Percentiles rank a stretch among this genome's conserved stretches.
These are phyloP conservation scores for Bipolaris oryzae DNA, from an alignment of 2,329 filamentous ascomycete species.

Conservation along the genomic window DNA sequence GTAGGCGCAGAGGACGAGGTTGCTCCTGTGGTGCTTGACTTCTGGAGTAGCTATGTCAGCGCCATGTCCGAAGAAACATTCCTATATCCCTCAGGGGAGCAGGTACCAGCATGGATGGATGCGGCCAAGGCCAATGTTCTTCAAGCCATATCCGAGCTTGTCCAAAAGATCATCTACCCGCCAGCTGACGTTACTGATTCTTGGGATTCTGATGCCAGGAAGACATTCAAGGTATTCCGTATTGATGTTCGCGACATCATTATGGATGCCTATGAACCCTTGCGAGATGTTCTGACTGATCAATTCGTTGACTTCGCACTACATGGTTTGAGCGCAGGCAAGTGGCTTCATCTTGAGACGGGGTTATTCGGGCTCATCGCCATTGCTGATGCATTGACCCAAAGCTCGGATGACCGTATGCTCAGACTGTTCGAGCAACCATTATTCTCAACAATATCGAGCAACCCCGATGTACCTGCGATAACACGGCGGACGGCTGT, in stretches of 20 bases:
- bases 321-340: slow-evolving; percentile 47
- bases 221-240: slow-evolving; percentile 72
- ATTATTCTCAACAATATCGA: slow-evolving; percentile 58
- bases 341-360: slow-evolving; percentile 60
- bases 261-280: slow-evolving; percentile 69
- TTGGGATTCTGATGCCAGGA: slow-evolving; percentile 74
- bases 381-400: slow-evolving; percentile 68
- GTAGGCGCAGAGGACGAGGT: slow-evolving; percentile 75
- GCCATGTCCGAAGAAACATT: slow-evolving; percentile 63
- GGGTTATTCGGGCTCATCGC: slow-evolving; percentile 67
- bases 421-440: slow-evolving; percentile 68
- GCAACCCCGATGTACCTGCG: slow-evolving; percentile 59
- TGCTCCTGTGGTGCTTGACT: slow-evolving; percentile 76
- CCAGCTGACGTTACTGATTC: slow-evolving; percentile 60
- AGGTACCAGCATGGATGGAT: slow-evolving; percentile 61
- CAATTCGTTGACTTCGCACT: slow-evolving; percentile 55
- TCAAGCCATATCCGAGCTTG: slow-evolving; percentile 69
- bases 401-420: slow-evolving; percentile 65
- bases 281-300: slow-evolving; percentile 54
- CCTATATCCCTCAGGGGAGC: slow-evolving; percentile 39
- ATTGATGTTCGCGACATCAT: slow-evolving; percentile 81
- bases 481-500: slow-evolving; percentile 72
- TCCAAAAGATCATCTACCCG: slow-evolving; percentile 73
- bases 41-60: slow-evolving; percentile 80
- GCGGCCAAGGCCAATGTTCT: slow-evolving; percentile 65